A percentile compares a stretch with the other conserved stretches of the same genome.
Evolutionary conservation across 2,329 filamentous ascomycete species (phyloP).

Genomic region (Botrytis aclada): DNA sequence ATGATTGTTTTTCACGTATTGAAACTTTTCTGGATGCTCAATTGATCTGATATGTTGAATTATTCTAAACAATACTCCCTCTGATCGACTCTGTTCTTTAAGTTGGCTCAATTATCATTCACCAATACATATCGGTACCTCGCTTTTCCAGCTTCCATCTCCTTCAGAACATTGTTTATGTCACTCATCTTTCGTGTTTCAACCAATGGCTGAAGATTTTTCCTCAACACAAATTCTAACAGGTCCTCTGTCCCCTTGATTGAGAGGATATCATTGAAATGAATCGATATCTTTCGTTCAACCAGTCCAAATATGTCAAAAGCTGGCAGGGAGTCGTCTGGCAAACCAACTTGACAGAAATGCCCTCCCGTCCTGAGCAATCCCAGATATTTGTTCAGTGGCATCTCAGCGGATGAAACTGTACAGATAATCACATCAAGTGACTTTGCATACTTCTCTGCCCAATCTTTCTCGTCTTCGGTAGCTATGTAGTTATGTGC

Average conservation of each 20-base stretch:
- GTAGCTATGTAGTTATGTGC: slow-evolving; percentile 56
- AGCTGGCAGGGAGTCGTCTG: slow-evolving; percentile 55
- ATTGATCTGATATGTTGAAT: neutral
- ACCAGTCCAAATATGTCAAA: slow-evolving; percentile 57
- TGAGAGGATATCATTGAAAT: slow-evolving; percentile 39
- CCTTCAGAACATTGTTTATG: slow-evolving; percentile 54
- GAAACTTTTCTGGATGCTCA: neutral
- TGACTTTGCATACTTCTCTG: slow-evolving; percentile 48
- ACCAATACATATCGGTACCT: slow-evolving; percentile 49
- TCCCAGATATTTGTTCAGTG: slow-evolving; percentile 57
- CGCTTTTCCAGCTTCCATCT: slow-evolving; percentile 56
- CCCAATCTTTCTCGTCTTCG: slow-evolving; percentile 55
- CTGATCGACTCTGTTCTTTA: neutral
- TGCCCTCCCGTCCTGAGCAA: slow-evolving; percentile 58
- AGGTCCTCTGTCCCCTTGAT: slow-evolving; percentile 59
- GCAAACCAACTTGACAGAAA: slow-evolving; percentile 64
- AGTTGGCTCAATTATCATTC: slow-evolving; percentile 38
- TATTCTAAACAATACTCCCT: neutral
- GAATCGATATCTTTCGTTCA: slow-evolving; percentile 50
- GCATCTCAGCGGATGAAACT: slow-evolving; percentile 58
- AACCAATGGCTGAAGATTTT: slow-evolving; percentile 57
- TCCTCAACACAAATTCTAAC: slow-evolving; percentile 56
- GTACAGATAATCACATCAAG: slow-evolving; percentile 61
- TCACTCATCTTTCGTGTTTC: slow-evolving; percentile 54
- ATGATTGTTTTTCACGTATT: neutral